Conservation (phyloP, 176 grass and related monocot species). For the Echinochloa phyllopogon region DNA sequence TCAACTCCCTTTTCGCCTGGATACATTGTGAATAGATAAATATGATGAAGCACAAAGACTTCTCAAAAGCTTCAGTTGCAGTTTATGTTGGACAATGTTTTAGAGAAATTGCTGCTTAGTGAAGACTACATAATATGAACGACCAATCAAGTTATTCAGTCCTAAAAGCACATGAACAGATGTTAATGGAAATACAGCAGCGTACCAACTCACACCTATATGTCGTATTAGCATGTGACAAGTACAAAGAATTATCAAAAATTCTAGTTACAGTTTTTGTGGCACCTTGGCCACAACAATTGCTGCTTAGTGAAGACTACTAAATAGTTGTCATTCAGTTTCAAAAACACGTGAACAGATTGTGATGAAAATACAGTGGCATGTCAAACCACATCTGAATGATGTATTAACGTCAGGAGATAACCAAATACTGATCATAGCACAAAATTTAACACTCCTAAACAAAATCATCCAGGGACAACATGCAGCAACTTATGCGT, state of each 20-base stretch:
- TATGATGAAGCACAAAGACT: not conserved
- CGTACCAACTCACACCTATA: not conserved
- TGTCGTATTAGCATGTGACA: too few relatives aligned
- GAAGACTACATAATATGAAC: not conserved
- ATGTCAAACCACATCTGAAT: not conserved
- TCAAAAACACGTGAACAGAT: not conserved
- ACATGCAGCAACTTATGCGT: not conserved
- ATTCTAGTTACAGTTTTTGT: too few relatives aligned
- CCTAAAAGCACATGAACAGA: not conserved
- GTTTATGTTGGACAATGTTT: not conserved
- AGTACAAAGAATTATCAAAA: too few relatives aligned
- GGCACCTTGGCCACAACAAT: too few relatives aligned
- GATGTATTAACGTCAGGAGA: not conserved
- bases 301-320: too few relatives aligned
- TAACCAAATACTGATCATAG: not conserved
- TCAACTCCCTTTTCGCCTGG: conserved; percentile 85
- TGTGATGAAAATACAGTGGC: conserved; percentile 8
- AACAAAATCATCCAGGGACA: not conserved
- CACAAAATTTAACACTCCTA: not conserved
- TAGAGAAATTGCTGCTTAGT: not conserved
- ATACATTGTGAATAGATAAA: conserved; percentile 3
- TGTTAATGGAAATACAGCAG: conserved; percentile 21
- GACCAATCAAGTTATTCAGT: not conserved
- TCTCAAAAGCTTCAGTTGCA: not conserved
- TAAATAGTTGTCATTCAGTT: too few relatives aligned